These are phyloP conservation scores for Kluyveromyces nonfermentans DNA, from an alignment of 805 yeast species.

Conservation along the genomic window DNA sequence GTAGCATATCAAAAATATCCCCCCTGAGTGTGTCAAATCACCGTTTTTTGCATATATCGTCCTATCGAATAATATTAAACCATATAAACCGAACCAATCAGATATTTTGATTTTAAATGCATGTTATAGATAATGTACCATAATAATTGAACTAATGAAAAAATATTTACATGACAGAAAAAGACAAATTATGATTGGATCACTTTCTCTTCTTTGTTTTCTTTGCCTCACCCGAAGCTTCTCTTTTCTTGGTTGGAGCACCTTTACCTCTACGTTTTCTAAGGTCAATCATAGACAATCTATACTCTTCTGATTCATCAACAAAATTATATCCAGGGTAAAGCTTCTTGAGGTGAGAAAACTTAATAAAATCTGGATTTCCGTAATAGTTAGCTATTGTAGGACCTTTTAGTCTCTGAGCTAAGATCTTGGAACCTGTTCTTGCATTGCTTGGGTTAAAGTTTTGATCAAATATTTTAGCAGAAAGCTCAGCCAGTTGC, in stretches of 20 bases:
- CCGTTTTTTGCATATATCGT: background rate
- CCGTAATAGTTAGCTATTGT: slow-evolving; percentile 66
- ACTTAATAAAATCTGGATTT: slow-evolving; percentile 56
- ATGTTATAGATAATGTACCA: background rate
- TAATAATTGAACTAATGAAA: background rate
- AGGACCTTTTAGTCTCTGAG: slow-evolving; percentile 64
- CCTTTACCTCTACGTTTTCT: slow-evolving; percentile 84
- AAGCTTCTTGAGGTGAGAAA: slow-evolving; percentile 47
- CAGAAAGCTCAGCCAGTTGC: slow-evolving; percentile 49
- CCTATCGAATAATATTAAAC: background rate
- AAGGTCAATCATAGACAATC: slow-evolving; percentile 52
- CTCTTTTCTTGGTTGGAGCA: slow-evolving; percentile 69
- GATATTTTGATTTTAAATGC: background rate
- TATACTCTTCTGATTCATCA: slow-evolving; percentile 61
- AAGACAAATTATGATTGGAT: background rate
- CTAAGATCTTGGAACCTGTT: slow-evolving; percentile 64
- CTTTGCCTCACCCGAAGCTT: slow-evolving; percentile 29
- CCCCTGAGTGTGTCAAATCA: too few relatives aligned
- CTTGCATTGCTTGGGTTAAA: slow-evolving; percentile 59
- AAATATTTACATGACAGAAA: background rate
- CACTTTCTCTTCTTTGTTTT: slow-evolving; percentile 32
- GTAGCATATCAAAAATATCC: too few relatives aligned
- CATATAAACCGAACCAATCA: background rate
- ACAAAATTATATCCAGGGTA: slow-evolving; percentile 42
- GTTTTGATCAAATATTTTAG: slow-evolving; percentile 58